phyloP scores from a whole-genome alignment of 345 rosid species.

The Pugionium cornutum region DNA sequence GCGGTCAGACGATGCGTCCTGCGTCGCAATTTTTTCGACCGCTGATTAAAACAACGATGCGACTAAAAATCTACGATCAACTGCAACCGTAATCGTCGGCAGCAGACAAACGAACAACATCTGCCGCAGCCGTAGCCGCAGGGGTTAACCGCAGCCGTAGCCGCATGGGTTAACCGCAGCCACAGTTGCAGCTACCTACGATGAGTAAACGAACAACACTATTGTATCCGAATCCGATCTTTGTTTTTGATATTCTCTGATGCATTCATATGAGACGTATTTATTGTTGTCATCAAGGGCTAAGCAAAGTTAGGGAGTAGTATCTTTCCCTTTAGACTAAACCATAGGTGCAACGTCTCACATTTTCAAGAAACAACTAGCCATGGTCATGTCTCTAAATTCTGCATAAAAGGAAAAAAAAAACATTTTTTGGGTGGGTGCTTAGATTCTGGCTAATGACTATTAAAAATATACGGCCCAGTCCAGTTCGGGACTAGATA shows the following conservation, averaged over 20 bases:
- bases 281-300: background rate
- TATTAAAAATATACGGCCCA: constrained; percentile 2
- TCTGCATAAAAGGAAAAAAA: background rate
- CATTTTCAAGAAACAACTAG: constrained; percentile 2
- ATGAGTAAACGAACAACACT: no score
- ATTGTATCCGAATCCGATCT: background rate
- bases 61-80: no score
- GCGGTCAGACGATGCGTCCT: no score
- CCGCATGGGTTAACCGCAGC: no score
- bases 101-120: no score
- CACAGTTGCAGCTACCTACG: no score
- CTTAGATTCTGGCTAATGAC: background rate
- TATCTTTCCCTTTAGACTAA: background rate
- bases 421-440: background rate
- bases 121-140: no score
- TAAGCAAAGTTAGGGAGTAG: background rate
- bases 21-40: no score
- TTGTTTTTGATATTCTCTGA: background rate
- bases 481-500: background rate
- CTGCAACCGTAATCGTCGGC: no score
- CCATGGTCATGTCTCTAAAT: background rate
- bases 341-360: background rate
- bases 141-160: no score
- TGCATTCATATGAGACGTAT: background rate
- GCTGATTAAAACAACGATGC: no score